These are phyloP conservation scores for Globisporangium recalcitrans DNA, from an alignment of 352 stramenopile species.

Conservation along the genomic window DNA sequence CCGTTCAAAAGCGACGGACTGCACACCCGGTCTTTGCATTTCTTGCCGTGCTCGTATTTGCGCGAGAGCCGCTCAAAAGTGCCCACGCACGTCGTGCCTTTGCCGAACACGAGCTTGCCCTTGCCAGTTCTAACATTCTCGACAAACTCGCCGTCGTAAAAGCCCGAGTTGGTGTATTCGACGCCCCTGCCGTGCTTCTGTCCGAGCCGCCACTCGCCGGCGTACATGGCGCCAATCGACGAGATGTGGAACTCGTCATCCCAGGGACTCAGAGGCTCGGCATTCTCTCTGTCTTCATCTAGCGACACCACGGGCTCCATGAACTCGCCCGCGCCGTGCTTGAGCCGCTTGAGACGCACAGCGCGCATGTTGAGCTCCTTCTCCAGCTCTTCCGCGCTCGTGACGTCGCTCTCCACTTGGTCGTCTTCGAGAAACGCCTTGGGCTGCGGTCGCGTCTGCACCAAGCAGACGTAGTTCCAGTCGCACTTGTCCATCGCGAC, in stretches of 20 bases:
- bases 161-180: constrained; percentile 58
- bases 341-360: constrained; percentile 46
- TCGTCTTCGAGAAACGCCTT: constrained; percentile 56
- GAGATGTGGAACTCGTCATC: constrained; percentile 66
- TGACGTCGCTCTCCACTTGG: constrained; percentile 36
- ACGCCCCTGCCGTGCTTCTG: constrained; percentile 47
- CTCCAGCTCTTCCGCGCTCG: constrained; percentile 40
- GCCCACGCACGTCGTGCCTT: constrained; percentile 40
- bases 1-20: constrained; percentile 41
- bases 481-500: constrained; percentile 55
- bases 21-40: constrained; percentile 29
- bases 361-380: constrained; percentile 67
- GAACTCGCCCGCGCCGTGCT: constrained; percentile 45
- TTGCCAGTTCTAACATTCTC: constrained; percentile 33
- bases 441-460: constrained; percentile 47
- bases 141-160: constrained; percentile 60
- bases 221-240: constrained; percentile 54
- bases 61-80: constrained; percentile 42
- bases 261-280: constrained; percentile 25
- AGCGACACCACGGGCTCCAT: constrained; percentile 19
- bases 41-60: constrained; percentile 40
- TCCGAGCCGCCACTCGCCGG: constrained; percentile 41
- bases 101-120: constrained; percentile 55
- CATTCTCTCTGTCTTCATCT: background rate
- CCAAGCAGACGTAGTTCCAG: constrained; percentile 61